phyloP scores from a whole-genome alignment of 192 early-diverging fungal species.

The Podila horticola region DNA sequence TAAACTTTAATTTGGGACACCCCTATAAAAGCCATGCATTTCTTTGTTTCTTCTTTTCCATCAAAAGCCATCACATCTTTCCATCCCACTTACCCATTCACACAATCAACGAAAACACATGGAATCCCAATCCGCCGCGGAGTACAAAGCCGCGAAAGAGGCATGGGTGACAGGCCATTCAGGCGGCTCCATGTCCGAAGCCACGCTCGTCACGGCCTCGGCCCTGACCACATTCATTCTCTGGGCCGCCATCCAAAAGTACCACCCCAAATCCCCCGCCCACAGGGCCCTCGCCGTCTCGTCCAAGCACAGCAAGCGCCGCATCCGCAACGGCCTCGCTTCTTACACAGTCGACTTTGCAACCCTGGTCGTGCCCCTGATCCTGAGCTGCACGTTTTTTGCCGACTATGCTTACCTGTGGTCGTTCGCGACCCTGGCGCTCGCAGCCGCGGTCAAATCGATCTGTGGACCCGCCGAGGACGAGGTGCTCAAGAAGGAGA shows the following conservation, averaged over 20 bases:
- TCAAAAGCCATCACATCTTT: neutral
- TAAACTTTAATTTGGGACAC: no score
- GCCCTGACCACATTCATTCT: constrained; percentile 56
- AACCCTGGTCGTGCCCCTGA: constrained; percentile 26
- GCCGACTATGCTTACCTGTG: constrained; percentile 43
- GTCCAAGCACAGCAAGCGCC: constrained; percentile 23
- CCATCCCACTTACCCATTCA: neutral
- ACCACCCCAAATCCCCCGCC: constrained; percentile 43
- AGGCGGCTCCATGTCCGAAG: constrained; percentile 63
- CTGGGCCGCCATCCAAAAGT: constrained; percentile 48
- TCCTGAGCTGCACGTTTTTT: constrained; percentile 40
- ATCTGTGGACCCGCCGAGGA: constrained; percentile 23
- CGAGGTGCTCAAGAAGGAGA: constrained; percentile 39
- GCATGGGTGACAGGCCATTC: constrained; percentile 63
- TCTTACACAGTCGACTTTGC: constrained; percentile 33
- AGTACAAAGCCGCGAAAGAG: constrained; percentile 65
- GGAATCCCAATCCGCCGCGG: constrained; percentile 20
- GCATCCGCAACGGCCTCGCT: constrained; percentile 14
- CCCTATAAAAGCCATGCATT: no score
- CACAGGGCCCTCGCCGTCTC: constrained; percentile 5
- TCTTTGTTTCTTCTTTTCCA: no score
- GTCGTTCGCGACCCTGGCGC: constrained; percentile 27
- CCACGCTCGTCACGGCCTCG: constrained; percentile 53
- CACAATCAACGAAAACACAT: neutral
- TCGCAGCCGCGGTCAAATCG: constrained; percentile 24